Base-by-base conservation (phyloP, 2,329 filamentous ascomycete genomes). In the Sclerotinia trifoliorum region DNA sequence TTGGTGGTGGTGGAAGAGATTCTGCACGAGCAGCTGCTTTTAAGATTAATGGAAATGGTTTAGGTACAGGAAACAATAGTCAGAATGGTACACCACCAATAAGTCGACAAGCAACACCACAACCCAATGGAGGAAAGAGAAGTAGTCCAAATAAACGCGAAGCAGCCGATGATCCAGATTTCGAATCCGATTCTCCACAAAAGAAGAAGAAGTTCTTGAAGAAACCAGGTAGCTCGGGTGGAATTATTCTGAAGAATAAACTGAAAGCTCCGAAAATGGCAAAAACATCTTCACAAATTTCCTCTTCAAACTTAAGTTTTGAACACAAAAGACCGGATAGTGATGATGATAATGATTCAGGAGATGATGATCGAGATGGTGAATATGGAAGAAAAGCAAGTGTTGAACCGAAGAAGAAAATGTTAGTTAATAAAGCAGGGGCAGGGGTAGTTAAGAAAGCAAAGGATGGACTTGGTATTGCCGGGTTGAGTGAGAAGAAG, bases 1-100 rank as follows among this genome's bases (percentile, higher is more conserved):
- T 89, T 70, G 87, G 86, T 55, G 89, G 88, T 76, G 88, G 86
- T 72, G 86, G 87, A 32, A 82, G 87, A 46, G 88, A 85, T 72
- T 86, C 87, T 19, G 88, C 86, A 70, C 81, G 86, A 68, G 85
- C 85, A 10, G 87, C 87, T 15, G 84, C 86, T 13, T 84, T 86
- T 72, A 89, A 88, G 79, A 85, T 89, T 71, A 88, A 87, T 71
- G 85, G 83, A 70, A 82, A 74, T 72, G 80, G 78, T 32, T 80
- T 79, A 60, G 76, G 75, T 49, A 66, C 55, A 24, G 65, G 65
- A 54, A 61, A 49, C 10, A 85, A 67, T 49, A 65, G 82, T 68
- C 82, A 84, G 71, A 85, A 86, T 68, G 80, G 81, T 60, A 88
- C 86, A 54, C 86, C 86, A 13, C 86, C 87, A 21, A 84, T 84